Evolutionary conservation across 2,329 filamentous ascomycete genomes (phyloP).

Genomic region (Ophiostoma pallidulum): DNA sequence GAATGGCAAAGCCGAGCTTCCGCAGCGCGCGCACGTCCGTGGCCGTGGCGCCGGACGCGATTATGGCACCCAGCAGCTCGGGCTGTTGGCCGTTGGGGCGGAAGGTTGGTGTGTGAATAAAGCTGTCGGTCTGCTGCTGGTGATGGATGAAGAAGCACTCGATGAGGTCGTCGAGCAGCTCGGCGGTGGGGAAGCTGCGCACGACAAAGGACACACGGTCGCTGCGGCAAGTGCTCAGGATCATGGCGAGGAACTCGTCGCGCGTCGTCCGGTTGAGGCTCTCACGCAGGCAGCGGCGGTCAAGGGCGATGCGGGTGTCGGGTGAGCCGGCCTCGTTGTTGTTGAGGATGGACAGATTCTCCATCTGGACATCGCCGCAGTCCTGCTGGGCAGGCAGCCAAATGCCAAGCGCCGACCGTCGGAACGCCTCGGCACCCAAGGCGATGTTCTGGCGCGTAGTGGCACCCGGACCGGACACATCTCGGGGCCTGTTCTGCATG

Average conservation of each 20-base stretch:
- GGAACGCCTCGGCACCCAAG: constrained; percentile 34
- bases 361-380: constrained; percentile 34
- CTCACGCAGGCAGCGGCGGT: constrained; percentile 26
- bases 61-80: constrained; percentile 50
- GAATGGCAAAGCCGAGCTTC: constrained; percentile 49
- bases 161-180: constrained; percentile 50
- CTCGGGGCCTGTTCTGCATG: too few species aligned
- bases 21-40: constrained; percentile 43
- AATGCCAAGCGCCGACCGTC: constrained; percentile 42
- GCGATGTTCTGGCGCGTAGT: constrained; percentile 11
- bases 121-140: constrained; percentile 46
- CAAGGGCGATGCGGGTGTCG: constrained; percentile 30
- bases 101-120: constrained; percentile 54
- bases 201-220: constrained; percentile 43
- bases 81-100: constrained; percentile 44
- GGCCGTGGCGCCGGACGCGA: constrained; percentile 50
- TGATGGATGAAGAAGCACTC: constrained; percentile 52
- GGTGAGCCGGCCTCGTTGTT: constrained; percentile 27
- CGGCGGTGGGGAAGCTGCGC: constrained; percentile 52
- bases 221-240: constrained; percentile 47
- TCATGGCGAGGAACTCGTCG: constrained; percentile 55
- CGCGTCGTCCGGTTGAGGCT: constrained; percentile 39
- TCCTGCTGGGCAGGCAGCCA: constrained; percentile 40
- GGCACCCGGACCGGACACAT: too few species aligned
- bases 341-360: constrained; percentile 34